Evolutionary conservation across 2,329 filamentous ascomycete species (phyloP).

Genomic region (Exophiala calicioides): DNA sequence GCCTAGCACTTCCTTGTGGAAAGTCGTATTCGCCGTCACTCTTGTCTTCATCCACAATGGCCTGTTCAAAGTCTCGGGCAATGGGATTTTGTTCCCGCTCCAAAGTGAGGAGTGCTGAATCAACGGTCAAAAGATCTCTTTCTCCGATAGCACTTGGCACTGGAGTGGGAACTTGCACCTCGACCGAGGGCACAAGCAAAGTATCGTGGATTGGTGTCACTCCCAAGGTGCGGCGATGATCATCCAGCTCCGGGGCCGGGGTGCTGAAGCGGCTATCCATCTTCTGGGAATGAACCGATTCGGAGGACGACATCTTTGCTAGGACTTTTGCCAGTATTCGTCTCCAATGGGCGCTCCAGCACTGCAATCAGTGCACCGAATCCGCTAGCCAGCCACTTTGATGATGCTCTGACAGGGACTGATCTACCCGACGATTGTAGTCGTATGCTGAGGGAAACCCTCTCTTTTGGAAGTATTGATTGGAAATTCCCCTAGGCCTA

Average conservation of each 20-base stretch:
- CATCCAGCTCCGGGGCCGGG: slow-evolving; percentile 70
- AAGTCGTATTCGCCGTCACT: slow-evolving; percentile 40
- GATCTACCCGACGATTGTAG: not conserved
- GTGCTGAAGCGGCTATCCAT: slow-evolving; percentile 64
- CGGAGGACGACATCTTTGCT: slow-evolving; percentile 47
- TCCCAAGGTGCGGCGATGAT: slow-evolving; percentile 65
- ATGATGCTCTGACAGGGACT: slow-evolving; percentile 5
- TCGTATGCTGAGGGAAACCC: not conserved
- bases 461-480: slow-evolving; percentile 9
- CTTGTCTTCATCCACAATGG: slow-evolving; percentile 73
- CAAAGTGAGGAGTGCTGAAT: slow-evolving; percentile 20
- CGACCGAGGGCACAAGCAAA: slow-evolving; percentile 40
- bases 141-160: slow-evolving; percentile 38
- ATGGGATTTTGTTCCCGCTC: slow-evolving; percentile 35
- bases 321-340: not conserved
- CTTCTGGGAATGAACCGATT: slow-evolving; percentile 62
- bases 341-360: slow-evolving; percentile 1
- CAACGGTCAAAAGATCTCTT: slow-evolving; percentile 45
- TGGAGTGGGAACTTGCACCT: slow-evolving; percentile 22
- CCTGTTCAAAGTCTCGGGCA: slow-evolving; percentile 83
- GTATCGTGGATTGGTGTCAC: slow-evolving; percentile 54
- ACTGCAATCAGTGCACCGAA: slow-evolving; percentile 11
- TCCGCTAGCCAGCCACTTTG: slow-evolving; percentile 18
- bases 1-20: slow-evolving; percentile 35
- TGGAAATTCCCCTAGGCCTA: slow-evolving; percentile 14